Evolutionary conservation across 2,329 filamentous ascomycete species (phyloP).

Genomic region (Helicocarpus griseus): DNA sequence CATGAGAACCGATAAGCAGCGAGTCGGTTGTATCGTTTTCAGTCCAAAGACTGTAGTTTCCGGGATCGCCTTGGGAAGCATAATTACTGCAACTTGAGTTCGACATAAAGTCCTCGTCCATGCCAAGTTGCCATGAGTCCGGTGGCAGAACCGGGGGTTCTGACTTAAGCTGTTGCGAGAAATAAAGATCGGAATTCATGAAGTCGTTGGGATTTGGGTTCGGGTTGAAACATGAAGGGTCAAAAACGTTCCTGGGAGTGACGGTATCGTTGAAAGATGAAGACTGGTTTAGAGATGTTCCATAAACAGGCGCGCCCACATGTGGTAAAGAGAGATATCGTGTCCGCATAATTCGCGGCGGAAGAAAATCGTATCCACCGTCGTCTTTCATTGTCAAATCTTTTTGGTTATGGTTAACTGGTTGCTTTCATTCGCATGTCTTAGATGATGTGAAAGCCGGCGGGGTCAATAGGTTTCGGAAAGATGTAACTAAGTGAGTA

Average conservation of each 20-base stretch:
- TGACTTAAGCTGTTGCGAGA: background rate
- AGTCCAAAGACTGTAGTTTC: background rate
- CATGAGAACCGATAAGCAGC: background rate
- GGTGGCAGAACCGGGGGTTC: background rate
- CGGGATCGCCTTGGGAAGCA: background rate
- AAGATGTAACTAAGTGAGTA: conserved; percentile 6
- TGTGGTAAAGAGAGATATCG: conserved; percentile 3
- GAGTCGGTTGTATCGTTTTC: background rate
- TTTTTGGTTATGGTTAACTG: conserved; percentile 1
- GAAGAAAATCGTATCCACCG: background rate
- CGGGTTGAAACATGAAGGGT: background rate
- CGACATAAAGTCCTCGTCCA: background rate
- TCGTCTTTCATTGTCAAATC: conserved; percentile 5
- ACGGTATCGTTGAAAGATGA: background rate
- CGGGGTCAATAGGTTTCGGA: conserved; percentile 9
- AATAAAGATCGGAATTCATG: background rate
- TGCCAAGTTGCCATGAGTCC: background rate
- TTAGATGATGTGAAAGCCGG: conserved; percentile 8
- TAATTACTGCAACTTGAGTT: background rate
- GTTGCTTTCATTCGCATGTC: conserved; percentile 9
- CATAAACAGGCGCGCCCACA: background rate
- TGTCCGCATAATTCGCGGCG: background rate
- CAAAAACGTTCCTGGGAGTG: background rate
- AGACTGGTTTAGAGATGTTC: background rate
- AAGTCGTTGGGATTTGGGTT: background rate